Base-by-base conservation (phyloP, 768 basidiomycete genomes). In the Hericium rajendrae region DNA sequence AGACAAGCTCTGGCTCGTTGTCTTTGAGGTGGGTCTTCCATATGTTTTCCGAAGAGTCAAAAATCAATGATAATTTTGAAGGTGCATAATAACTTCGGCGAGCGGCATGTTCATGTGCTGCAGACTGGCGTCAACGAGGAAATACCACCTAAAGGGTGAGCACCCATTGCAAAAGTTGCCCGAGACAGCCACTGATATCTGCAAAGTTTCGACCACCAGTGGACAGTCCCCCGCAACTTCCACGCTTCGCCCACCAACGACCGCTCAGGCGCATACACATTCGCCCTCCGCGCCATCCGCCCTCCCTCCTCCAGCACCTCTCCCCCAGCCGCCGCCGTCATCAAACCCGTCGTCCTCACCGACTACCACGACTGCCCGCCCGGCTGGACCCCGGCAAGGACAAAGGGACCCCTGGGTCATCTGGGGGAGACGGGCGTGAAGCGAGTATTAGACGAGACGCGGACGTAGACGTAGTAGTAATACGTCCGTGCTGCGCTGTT, bases 241-340 rank as follows among this genome's bases (percentile, higher is more conserved):
- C 85, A 88, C 62, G 86, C 88, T 49, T 88, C 85, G 0, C 85
- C 87, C 0, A 88, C 87, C 74, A 88, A 87, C 66, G 83, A 86
- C 62, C 76, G 85, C 3, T 73, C 76, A 22, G 85, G 86, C 0
- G 84, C 73, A 66, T 88, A 88, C 70, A 77, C 71, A 3, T 73
- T 86, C 15, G 76, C 82, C 48, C 64, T 88, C 20, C 71, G 72
- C 57, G 65, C 71, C 11, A 85, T 85, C 4, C 59, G 76, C 9
- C 73, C 53, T 40, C 53, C 28, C 28, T 4, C 28, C 8, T 64
- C 46, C 51, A 58, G 57, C 57, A 65, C 8, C 16, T 51, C n/a
- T 28, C 26, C 32, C 49, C 12, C 32, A 51, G n/a, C 60, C 54
- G 10, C 66, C 62, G 37, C 72, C 38, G 50, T 76, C 75, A 37